Evolutionary conservation across 73 alveolate genomes (phyloP).

Genomic region (Urostyla sp.): DNA sequence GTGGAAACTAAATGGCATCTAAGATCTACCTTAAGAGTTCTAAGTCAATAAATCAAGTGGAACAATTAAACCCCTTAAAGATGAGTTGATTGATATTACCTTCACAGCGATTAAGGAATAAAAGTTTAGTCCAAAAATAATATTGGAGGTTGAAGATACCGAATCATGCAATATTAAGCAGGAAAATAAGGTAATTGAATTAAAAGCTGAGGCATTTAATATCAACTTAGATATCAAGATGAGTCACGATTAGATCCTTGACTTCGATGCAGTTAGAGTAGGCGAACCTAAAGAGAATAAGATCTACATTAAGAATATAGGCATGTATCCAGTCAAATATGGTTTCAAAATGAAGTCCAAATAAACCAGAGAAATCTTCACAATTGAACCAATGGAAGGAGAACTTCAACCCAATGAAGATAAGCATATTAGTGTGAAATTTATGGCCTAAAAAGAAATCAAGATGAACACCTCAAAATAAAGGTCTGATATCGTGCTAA

Average conservation of each 20-base stretch:
- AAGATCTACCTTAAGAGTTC: constrained; percentile 92
- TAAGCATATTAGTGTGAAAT: constrained; percentile 89
- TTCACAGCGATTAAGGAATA: constrained; percentile 93
- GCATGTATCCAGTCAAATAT: constrained; percentile 93
- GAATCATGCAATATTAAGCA: constrained; percentile 95
- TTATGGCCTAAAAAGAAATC: constrained; percentile 94
- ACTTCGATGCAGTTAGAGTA: constrained; percentile 97
- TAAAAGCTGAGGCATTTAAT: constrained; percentile 98
- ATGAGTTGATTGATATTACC: constrained; percentile 90
- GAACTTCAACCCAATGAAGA: constrained; percentile 94
- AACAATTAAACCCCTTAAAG: constrained; percentile 91
- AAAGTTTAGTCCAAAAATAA: constrained; percentile 87
- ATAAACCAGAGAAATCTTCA: constrained; percentile 91
- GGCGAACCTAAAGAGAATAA: constrained; percentile 94
- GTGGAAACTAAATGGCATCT: constrained; percentile 96
- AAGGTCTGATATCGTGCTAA: constrained; percentile 92
- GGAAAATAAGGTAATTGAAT: constrained; percentile 92
- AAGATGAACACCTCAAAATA: constrained; percentile 94
- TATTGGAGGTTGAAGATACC: constrained; percentile 97
- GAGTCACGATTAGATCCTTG: constrained; percentile 88
- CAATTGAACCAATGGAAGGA: constrained; percentile 96
- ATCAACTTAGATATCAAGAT: constrained; percentile 92
- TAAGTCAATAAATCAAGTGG: constrained; percentile 91
- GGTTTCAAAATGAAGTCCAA: constrained; percentile 94
- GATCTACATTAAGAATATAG: constrained; percentile 91